Evolutionary conservation across 2,329 filamentous ascomycete genomes (phyloP), one percentile per base, ranked within the genome.

Genomic region (Coleophoma crateriformis): DNA sequence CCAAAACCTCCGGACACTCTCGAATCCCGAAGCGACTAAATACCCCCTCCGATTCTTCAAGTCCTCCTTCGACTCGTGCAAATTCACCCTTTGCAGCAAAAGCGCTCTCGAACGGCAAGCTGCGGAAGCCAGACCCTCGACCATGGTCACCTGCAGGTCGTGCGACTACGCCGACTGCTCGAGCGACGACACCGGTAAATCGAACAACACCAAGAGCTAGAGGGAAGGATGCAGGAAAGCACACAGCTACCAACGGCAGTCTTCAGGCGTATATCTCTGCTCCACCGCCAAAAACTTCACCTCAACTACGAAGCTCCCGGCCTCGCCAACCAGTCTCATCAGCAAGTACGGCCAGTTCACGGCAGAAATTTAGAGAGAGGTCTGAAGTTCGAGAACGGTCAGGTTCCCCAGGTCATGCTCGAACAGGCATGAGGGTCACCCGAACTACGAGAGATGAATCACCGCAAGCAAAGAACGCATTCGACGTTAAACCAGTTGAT

Each of bases 261-360:
- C 74, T 94, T 12, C 84, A 86, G 58, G 87, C 88, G 37, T 88
- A 87, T 64, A 87, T 94, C 56, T 79, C 85, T 50, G 74, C 81
- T 33, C 81, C 87, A 40, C 75, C 77, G 15, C 81, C 87, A 0
- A 89, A 88, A 63, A 77, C 85, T 33, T 95, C 90, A 1, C 89
- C 90, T 3, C 82, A 85, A 10, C 71, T 95, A 45, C 81, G 90
- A 62, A 94, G 88, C 62, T 94, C 89, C 39, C 78, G 88, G 39
- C 88, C 88, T n/a, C 78, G 89, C 46, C 85, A 89, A 61, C 85
- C 87, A 8, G 84, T 95, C 19, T 89, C 88, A 10, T 75, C 81
- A 48, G 86, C 86, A n/a, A 79, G 79, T 2, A 87, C 86, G n/a
- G 75, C 84, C 33, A 81, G 84, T 48, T 87, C 86, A 34, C 80